Conservation (phyloP, 257 asterid species). For the Solanum corneliomulleri region DNA sequence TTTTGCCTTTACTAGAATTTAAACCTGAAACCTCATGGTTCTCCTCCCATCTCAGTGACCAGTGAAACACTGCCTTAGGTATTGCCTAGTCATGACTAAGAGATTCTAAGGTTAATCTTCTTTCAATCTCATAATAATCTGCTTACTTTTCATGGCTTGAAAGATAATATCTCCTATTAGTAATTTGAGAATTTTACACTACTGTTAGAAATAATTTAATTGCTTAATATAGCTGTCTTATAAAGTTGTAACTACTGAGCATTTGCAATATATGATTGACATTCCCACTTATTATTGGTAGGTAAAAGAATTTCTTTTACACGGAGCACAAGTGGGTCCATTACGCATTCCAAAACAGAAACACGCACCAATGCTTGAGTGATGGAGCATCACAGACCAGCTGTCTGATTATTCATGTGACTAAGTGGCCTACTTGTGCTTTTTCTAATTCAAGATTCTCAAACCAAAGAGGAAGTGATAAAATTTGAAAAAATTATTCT, state of each 20-base stretch:
- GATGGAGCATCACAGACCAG: not conserved
- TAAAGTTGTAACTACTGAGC: not conserved
- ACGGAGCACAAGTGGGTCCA: not conserved
- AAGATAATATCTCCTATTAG: not conserved
- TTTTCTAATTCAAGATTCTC: not conserved
- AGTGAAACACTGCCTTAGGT: not conserved
- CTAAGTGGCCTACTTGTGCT: not conserved
- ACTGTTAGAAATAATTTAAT: not conserved
- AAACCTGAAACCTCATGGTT: not conserved
- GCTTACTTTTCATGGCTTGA: not conserved
- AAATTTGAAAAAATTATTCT: not conserved
- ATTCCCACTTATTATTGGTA: not conserved
- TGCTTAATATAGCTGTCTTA: not conserved
- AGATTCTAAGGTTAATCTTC: not conserved
- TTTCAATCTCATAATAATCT: not conserved
- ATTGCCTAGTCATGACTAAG: not conserved
- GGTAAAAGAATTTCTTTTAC: not conserved
- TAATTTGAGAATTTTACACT: not conserved
- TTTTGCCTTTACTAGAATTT: not conserved
- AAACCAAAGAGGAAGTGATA: not conserved
- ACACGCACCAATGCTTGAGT: not conserved
- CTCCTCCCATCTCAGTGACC: not conserved
- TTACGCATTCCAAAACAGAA: not conserved
- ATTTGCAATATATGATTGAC: not conserved
- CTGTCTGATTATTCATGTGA: not conserved